A percentile compares a stretch with the other conserved stretches of the same genome.
These are phyloP conservation scores for Penicillium cataractarum DNA, from an alignment of 495 filamentous ascomycete genomes.

Conservation along the genomic window DNA sequence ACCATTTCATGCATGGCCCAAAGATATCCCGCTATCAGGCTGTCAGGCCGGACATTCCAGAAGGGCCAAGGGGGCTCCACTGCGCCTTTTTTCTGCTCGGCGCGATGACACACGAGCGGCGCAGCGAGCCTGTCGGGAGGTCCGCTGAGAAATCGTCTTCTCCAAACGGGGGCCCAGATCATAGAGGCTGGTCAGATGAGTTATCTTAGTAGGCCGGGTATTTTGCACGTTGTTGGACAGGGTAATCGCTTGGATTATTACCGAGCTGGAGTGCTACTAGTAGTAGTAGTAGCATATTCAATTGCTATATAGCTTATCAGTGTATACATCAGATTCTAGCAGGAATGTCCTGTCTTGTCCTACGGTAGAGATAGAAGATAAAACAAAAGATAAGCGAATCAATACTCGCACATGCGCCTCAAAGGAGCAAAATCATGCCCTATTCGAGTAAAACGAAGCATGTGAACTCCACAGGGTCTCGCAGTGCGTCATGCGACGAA, in stretches of 20 bases:
- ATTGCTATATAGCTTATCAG: not conserved
- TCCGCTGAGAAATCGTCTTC: not conserved
- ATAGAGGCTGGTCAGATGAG: not conserved
- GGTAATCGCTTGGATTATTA: not conserved
- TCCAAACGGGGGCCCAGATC: not conserved
- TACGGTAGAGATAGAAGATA: not conserved
- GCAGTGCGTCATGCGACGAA: constrained; percentile 14
- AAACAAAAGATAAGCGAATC: not conserved
- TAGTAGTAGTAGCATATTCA: too few species aligned
- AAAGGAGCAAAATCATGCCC: not conserved
- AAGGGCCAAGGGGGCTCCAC: constrained; percentile 25
- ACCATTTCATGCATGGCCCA: not conserved
- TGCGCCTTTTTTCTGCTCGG: constrained; percentile 35
- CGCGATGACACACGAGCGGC: constrained; percentile 32
- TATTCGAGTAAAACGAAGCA: constrained; percentile 3
- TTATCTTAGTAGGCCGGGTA: too few species aligned
- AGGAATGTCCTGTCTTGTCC: not conserved
- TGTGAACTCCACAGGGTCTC: constrained; percentile 19
- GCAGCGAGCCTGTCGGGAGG: constrained; percentile 24
- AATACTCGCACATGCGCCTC: not conserved
- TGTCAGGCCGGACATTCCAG: constrained; percentile 6
- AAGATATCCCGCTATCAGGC: not conserved
- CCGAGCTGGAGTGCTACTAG: too few species aligned
- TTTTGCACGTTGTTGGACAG: too few species aligned
- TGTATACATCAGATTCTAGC: not conserved